These are phyloP conservation scores for Neopestalotiopsis rosae DNA, from an alignment of 2,329 filamentous ascomycete genomes.

Conservation along the genomic window DNA sequence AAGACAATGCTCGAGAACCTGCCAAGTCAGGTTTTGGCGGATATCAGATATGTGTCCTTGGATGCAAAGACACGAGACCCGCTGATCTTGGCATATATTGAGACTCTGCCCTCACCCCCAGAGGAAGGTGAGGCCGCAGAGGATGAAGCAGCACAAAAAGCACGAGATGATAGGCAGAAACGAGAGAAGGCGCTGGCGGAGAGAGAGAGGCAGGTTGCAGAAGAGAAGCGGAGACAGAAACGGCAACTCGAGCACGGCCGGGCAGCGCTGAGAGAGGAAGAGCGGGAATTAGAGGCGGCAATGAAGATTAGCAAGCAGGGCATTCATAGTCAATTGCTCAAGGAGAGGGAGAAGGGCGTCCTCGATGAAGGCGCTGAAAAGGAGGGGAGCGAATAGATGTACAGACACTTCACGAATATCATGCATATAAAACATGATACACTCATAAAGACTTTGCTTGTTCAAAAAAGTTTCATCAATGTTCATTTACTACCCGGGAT, in stretches of 20 bases:
- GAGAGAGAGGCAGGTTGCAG: conserved; percentile 64
- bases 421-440: neutral
- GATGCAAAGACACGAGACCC: conserved; percentile 65
- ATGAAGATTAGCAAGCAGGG: conserved; percentile 73
- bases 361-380: conserved; percentile 18
- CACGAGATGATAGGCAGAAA: conserved; percentile 55
- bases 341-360: conserved; percentile 29
- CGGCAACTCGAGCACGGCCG: conserved; percentile 65
- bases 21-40: conserved; percentile 66
- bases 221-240: conserved; percentile 66
- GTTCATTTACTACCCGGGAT: conserved; percentile 6
- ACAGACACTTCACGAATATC: no score
- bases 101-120: conserved; percentile 64
- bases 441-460: neutral
- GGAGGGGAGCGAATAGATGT: conserved; percentile 11
- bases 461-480: neutral
- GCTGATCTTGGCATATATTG: conserved; percentile 70
- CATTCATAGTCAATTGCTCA: conserved; percentile 63
- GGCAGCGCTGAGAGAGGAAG: conserved; percentile 67
- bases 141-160: conserved; percentile 55
- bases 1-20: conserved; percentile 61
- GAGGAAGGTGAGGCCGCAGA: conserved; percentile 50
- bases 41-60: conserved; percentile 74
- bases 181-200: conserved; percentile 73
- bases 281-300: conserved; percentile 70